Percentiles rank a stretch among this genome's conserved stretches.
These are phyloP conservation scores for Dalechampia spathulata DNA, from an alignment of 441 rosid species.

Conservation along the genomic window DNA sequence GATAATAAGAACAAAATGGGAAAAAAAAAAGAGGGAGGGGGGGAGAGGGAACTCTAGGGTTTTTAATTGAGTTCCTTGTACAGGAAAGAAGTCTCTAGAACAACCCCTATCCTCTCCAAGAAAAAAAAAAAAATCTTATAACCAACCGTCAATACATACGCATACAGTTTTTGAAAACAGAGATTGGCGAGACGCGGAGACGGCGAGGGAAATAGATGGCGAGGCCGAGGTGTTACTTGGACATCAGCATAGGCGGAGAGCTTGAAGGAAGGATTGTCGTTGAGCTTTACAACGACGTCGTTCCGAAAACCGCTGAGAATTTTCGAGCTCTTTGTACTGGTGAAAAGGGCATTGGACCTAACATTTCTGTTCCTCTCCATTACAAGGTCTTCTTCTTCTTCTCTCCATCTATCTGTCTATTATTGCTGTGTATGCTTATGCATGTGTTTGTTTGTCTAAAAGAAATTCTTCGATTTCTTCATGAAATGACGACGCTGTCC, in stretches of 20 bases:
- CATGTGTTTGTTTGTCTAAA: neutral
- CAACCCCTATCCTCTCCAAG: too few relatives aligned
- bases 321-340: conserved; percentile 93
- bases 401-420: too few relatives aligned
- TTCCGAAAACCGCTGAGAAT: conserved; percentile 87
- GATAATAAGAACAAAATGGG: too few relatives aligned
- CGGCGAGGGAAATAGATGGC: conserved; percentile 30
- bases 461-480: neutral
- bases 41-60: neutral
- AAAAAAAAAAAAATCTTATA: too few relatives aligned
- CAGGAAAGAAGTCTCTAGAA: too few relatives aligned
- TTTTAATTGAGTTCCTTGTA: too few relatives aligned
- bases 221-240: conserved; percentile 67
- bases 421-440: neutral
- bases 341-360: conserved; percentile 82
- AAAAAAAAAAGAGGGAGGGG: neutral
- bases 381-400: conserved; percentile 45
- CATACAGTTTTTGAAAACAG: neutral
- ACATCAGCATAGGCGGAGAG: conserved; percentile 85
- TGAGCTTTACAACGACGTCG: conserved; percentile 79
- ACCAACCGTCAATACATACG: too few relatives aligned
- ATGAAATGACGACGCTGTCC: too few relatives aligned
- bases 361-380: conserved; percentile 72
- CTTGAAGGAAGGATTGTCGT: conserved; percentile 88
- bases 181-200: neutral